A percentile compares a stretch with the other conserved stretches of the same genome.
Conservation (phyloP, 169 alveolate species). For the Babesia ovata region DNA sequence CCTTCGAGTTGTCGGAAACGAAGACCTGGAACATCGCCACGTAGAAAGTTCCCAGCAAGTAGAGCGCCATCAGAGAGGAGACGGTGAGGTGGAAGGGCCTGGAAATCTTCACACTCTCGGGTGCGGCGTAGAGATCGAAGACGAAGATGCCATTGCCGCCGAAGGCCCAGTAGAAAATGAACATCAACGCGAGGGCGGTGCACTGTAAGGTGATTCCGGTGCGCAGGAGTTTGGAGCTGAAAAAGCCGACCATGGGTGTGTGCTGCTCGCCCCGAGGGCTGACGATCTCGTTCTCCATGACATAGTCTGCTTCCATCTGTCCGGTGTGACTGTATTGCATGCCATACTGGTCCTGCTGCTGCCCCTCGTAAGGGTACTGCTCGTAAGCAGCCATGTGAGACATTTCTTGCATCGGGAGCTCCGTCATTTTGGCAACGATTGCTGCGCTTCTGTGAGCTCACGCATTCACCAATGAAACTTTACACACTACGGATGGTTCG, state of each 20-base stretch:
- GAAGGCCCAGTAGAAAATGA: conserved; percentile 82
- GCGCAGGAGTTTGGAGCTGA: conserved; percentile 78
- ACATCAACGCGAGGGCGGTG: conserved; percentile 78
- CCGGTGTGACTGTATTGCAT: conserved; percentile 58
- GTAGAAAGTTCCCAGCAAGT: conserved; percentile 79
- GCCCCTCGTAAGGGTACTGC: conserved; percentile 40
- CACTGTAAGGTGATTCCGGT: conserved; percentile 78
- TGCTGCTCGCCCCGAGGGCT: conserved; percentile 84
- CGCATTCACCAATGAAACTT: neutral
- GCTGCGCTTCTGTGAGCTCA: conserved; percentile 10
- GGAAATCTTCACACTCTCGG: conserved; percentile 81
- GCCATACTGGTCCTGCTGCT: conserved; percentile 32
- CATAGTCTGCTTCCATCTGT: conserved; percentile 73
- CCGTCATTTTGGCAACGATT: conserved; percentile 42
- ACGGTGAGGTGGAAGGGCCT: conserved; percentile 81
- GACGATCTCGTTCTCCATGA: conserved; percentile 72
- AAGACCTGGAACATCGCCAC: conserved; percentile 84
- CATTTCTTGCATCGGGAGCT: conserved; percentile 58
- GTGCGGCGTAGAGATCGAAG: conserved; percentile 83
- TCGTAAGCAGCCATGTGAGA: conserved; percentile 42
- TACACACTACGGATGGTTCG: neutral
- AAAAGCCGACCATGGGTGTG: conserved; percentile 81
- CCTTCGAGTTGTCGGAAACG: conserved; percentile 84
- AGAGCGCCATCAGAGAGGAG: conserved; percentile 77
- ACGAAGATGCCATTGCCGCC: conserved; percentile 85